Evolutionary conservation across 2,329 filamentous ascomycete genomes (phyloP).

Genomic region (Colletotrichum higginsianum): DNA sequence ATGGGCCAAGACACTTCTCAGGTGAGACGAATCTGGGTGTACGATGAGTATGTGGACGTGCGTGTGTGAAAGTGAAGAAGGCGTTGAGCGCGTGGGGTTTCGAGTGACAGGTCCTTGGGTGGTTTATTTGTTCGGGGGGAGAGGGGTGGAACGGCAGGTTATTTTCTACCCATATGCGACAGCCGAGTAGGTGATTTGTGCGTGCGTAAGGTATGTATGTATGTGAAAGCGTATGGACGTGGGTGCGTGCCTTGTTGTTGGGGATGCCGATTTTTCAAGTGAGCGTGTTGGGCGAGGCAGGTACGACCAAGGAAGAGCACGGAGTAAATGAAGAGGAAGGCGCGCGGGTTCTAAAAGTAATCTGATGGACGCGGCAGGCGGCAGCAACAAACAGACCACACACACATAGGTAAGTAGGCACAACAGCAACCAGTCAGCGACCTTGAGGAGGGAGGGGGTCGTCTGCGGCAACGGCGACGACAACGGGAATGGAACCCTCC

Average conservation of each 20-base stretch:
- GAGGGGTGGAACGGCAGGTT: background rate
- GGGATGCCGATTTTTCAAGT: background rate
- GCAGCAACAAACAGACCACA: slow-evolving; percentile 29
- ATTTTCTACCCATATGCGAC: too few relatives aligned
- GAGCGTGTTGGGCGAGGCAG: slow-evolving; percentile 13
- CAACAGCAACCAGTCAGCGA: background rate
- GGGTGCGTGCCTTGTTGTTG: slow-evolving; percentile 5
- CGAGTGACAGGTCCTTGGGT: slow-evolving; percentile 9
- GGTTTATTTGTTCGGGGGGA: background rate
- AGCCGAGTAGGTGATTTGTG: background rate
- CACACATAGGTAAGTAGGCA: background rate
- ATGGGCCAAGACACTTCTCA: slow-evolving; percentile 22
- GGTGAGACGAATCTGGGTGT: slow-evolving; percentile 9
- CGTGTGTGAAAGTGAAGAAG: slow-evolving; percentile 8
- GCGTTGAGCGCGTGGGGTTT: background rate
- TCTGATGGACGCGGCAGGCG: slow-evolving; percentile 25
- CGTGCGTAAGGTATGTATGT: slow-evolving; percentile 7
- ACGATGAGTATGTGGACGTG: slow-evolving; percentile 3
- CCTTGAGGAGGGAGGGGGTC: too few relatives aligned
- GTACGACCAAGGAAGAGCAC: background rate
- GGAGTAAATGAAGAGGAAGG: background rate
- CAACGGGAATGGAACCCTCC: slow-evolving; percentile 15
- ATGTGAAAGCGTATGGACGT: slow-evolving; percentile 9
- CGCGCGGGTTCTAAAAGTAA: slow-evolving; percentile 16
- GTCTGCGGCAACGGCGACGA: background rate